phyloP scores from a whole-genome alignment of 73 alveolate species.

The Urostyla sp. region DNA sequence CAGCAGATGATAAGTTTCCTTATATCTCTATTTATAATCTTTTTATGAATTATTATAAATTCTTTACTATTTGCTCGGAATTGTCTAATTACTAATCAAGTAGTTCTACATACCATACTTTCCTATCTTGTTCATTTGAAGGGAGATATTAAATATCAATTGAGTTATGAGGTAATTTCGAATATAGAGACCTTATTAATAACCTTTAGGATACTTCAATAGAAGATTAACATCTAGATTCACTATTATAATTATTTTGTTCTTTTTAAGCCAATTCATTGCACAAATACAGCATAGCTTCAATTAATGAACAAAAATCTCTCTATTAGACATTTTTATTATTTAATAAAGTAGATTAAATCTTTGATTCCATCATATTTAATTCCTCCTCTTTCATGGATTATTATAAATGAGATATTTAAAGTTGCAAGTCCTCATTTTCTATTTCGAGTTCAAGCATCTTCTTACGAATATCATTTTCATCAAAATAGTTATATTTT shows the following conservation, averaged over 20 bases:
- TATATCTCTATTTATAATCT: slow-evolving; percentile 53
- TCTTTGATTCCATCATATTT: too few species aligned
- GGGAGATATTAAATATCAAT: slow-evolving; percentile 43
- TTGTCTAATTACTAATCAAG: slow-evolving; percentile 59
- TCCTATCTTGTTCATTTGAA: slow-evolving; percentile 58
- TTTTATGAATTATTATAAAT: slow-evolving; percentile 61
- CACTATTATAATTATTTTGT: not conserved
- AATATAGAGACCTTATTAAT: slow-evolving; percentile 26
- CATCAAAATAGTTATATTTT: not conserved
- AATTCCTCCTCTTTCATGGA: too few species aligned
- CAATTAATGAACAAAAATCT: slow-evolving; percentile 33
- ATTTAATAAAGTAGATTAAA: too few species aligned
- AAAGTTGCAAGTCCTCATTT: slow-evolving; percentile 31
- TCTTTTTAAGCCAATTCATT: not conserved
- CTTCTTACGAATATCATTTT: slow-evolving; percentile 2
- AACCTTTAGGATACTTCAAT: slow-evolving; percentile 58
- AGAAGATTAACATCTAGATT: not conserved
- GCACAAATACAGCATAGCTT: slow-evolving; percentile 15
- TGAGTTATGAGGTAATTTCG: not conserved
- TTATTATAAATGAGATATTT: not conserved
- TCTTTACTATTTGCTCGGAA: slow-evolving; percentile 28
- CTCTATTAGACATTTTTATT: too few species aligned
- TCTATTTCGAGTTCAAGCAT: slow-evolving; percentile 46
- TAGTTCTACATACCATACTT: slow-evolving; percentile 75
- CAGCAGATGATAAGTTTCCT: slow-evolving; percentile 67